Evolutionary conservation across 495 filamentous ascomycete species (phyloP).

Genomic region (Neurospora pannonica): DNA sequence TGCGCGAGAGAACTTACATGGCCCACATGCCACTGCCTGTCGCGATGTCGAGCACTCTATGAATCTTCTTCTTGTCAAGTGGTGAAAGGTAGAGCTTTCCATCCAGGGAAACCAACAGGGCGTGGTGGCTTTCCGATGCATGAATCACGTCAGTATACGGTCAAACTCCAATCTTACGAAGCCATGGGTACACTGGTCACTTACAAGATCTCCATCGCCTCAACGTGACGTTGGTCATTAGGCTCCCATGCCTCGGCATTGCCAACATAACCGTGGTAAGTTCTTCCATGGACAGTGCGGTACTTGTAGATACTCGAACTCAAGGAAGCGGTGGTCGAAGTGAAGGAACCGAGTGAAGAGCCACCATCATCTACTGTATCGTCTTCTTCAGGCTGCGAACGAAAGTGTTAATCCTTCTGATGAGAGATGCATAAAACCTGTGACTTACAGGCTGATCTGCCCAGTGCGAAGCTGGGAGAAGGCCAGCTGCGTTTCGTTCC

Average conservation of each 20-base stretch:
- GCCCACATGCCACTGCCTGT: slow-evolving; percentile 35
- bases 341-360: background rate
- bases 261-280: slow-evolving; percentile 20
- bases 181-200: background rate
- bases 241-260: slow-evolving; percentile 9
- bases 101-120: slow-evolving; percentile 30
- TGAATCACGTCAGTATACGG: background rate
- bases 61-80: slow-evolving; percentile 29
- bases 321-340: background rate
- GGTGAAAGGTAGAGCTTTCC: slow-evolving; percentile 49
- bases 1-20: slow-evolving; percentile 3
- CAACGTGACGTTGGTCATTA: slow-evolving; percentile 17
- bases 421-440: background rate
- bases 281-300: slow-evolving; percentile 4
- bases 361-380: background rate
- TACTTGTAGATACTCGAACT: background rate
- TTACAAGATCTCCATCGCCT: slow-evolving; percentile 15
- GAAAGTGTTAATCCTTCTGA: background rate
- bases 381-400: background rate
- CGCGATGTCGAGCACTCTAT: slow-evolving; percentile 25
- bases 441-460: background rate
- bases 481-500: background rate
- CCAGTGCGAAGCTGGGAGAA: background rate
- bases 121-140: slow-evolving; percentile 14
- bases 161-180: background rate